Base-by-base conservation (phyloP, 495 filamentous ascomycete species). In the Xylaria sp. region DNA sequence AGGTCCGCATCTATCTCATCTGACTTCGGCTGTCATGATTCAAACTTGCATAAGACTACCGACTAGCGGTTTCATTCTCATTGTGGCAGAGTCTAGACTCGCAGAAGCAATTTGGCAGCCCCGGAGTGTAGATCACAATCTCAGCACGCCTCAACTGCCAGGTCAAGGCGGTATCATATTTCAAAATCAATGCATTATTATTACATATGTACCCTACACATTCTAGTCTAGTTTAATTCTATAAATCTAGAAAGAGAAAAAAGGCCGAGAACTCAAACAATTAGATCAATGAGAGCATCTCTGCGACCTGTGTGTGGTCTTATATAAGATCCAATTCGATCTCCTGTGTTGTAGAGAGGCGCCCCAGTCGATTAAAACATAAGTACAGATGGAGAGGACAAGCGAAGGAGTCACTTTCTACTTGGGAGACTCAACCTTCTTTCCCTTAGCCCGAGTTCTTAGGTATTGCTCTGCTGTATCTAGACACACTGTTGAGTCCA, bases 391-490 rank as follows among this genome's bases (percentile, higher is more conserved):
- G 17, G 9, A 8, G 24, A 17, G 24, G 14, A 17, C 14, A 6
- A 1, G 31, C 6, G 50, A 31, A 55, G 3, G 1, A 44, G n/a
- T 6, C 12, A n/a, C 35, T 43, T 37, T 2, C 8, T 62, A 44
- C 35, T 44, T 44, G 1, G 40, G 12, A 6, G 35, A n/a, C 35
- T n/a, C 59, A 1, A 17, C n/a, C 21, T 43, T 43, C 37, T 44
- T 43, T 12, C 6, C 26, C 43, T 33, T 7, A 3, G 61, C 43
- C 2, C 61, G 61, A 26, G 26, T 35, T 17, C 9, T 40, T 5
- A 67, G 61, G 11, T 73, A 73, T 57, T 78, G 70, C 21, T 73
- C 69, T 14, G 76, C 71, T 0, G 74, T 12, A 14, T 73, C 76
- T 29, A 48, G 11, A 19, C 72, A 76, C 64, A 78, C 76, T 78